These are phyloP conservation scores for Metschnikowia amazonensis DNA, from an alignment of 805 yeast species.

Conservation along the genomic window DNA sequence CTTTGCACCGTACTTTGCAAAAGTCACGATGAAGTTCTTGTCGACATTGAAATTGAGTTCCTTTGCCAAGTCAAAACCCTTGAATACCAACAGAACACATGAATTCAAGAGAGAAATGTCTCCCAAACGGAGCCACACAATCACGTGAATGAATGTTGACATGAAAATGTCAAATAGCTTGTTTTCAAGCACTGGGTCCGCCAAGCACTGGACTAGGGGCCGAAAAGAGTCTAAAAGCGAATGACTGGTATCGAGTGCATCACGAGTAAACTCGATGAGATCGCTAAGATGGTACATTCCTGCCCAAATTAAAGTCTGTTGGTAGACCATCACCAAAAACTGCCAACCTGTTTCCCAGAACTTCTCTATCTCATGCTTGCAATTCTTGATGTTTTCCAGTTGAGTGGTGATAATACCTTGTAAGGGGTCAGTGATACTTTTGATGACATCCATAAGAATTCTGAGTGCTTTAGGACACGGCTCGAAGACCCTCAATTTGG, in stretches of 20 bases:
- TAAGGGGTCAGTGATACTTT: slow-evolving; percentile 62
- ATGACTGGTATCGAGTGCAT: slow-evolving; percentile 75
- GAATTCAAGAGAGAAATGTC: slow-evolving; percentile 69
- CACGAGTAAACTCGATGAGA: slow-evolving; percentile 80
- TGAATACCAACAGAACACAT: slow-evolving; percentile 67
- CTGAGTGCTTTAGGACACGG: slow-evolving; percentile 75
- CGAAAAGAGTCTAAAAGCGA: slow-evolving; percentile 62
- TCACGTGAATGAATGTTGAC: slow-evolving; percentile 61
- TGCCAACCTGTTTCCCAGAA: slow-evolving; percentile 76
- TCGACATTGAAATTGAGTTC: slow-evolving; percentile 52
- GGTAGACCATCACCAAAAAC: slow-evolving; percentile 64
- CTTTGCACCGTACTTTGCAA: slow-evolving; percentile 62
- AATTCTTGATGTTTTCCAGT: slow-evolving; percentile 2
- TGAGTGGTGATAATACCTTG: slow-evolving; percentile 46
- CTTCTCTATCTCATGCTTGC: slow-evolving; percentile 23
- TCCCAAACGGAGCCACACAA: slow-evolving; percentile 79
- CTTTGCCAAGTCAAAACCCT: slow-evolving; percentile 60
- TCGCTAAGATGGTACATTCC: slow-evolving; percentile 49
- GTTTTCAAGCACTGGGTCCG: slow-evolving; percentile 9
- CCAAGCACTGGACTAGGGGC: slow-evolving; percentile 27
- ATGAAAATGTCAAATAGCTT: slow-evolving; percentile 51
- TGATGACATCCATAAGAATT: slow-evolving; percentile 68
- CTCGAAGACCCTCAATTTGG: slow-evolving; percentile 51
- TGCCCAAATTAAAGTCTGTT: slow-evolving; percentile 75
- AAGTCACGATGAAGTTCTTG: slow-evolving; percentile 47